Evolutionary conservation across 2,329 filamentous ascomycete species (phyloP), one percentile per base, ranked within the genome.

Genomic region (Colletotrichum camelliae): DNA sequence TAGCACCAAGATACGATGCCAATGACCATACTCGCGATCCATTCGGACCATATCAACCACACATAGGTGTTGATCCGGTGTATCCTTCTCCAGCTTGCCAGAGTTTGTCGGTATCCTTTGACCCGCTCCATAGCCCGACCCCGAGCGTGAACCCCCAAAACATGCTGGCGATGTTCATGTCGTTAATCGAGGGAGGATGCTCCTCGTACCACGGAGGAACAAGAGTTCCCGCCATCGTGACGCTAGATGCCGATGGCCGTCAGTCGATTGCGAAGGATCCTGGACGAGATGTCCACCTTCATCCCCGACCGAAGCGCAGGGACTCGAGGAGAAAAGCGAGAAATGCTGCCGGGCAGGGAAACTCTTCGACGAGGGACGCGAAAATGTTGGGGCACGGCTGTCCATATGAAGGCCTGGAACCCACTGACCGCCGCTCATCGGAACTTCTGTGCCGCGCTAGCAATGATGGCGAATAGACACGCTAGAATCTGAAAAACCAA

Each of bases 31-130:
- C 82, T 85, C 4, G 83, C 79, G 12, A 83, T 52, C 60, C 85
- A 79, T 74, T 87, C 85, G 24, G 81, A 67, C 86, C 86, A 88
- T 58, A 87, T 83, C 78, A 87, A 80, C 71, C 81, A 79, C 48
- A 87, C 80, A 70, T 87, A 88, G 6, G 81, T 77, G 24, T 81
- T 85, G 48, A 84, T 78, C 13, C 81, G 80, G 33, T 81, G 79
- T 73, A 82, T 83, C 60, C 83, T 80, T 39, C 78, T 80, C 72
- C 79, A 81, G 66, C 83, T 81, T 29, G 77, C 73, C 55, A 79
- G 77, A 4, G 84, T 85, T 76, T 87, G 86, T 69, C 81, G 80
- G 29, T 80, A 79, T 9, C 81, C 83, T 55, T 82, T 84, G 74
- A 84, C 80, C 78, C 78, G 60, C 81, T 84, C 65, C 85, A 82